phyloP scores from a whole-genome alignment of 805 yeast species.

The Lipomyces spencermartinsiae region DNA sequence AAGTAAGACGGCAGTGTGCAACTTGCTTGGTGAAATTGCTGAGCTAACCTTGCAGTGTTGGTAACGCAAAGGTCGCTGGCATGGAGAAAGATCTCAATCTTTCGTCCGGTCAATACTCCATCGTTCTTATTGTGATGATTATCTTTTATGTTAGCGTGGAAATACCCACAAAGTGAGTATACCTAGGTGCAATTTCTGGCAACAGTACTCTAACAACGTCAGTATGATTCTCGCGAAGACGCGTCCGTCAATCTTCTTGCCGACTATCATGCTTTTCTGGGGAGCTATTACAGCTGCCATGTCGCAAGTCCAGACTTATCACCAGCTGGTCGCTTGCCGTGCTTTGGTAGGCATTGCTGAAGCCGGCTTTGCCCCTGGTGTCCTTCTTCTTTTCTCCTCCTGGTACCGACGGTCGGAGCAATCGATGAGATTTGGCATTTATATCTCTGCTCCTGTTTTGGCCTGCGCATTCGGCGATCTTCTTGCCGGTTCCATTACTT shows the following conservation, averaged over 20 bases:
- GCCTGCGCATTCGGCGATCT: slow-evolving; percentile 69
- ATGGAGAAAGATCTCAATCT: slow-evolving; percentile 51
- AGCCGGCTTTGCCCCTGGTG: slow-evolving; percentile 60
- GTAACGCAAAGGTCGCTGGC: slow-evolving; percentile 57
- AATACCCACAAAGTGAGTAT: slow-evolving; percentile 47
- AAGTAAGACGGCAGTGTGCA: background rate
- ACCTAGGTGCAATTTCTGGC: slow-evolving; percentile 46
- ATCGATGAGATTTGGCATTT: slow-evolving; percentile 63
- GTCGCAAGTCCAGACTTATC: slow-evolving; percentile 50
- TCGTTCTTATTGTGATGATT: slow-evolving; percentile 52
- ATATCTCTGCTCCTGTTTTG: slow-evolving; percentile 65
- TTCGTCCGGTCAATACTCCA: slow-evolving; percentile 53
- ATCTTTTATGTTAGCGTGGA: slow-evolving; percentile 48
- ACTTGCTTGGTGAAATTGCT: too few species aligned
- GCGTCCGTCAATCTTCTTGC: slow-evolving; percentile 42
- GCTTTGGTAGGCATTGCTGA: slow-evolving; percentile 52
- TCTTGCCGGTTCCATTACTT: slow-evolving; percentile 62
- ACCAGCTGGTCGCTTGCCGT: slow-evolving; percentile 47
- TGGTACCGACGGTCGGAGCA: slow-evolving; percentile 64
- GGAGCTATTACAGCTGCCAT: slow-evolving; percentile 65
- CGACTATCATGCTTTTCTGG: slow-evolving; percentile 51
- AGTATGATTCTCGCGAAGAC: slow-evolving; percentile 22
- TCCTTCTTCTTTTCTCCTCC: slow-evolving; percentile 41
- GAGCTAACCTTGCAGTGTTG: slow-evolving; percentile 40
- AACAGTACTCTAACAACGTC: slow-evolving; percentile 45